Percentiles rank a stretch among this genome's conserved stretches.
Evolutionary conservation across 306 rosid species (phyloP).

Genomic region (Pueraria montana): DNA sequence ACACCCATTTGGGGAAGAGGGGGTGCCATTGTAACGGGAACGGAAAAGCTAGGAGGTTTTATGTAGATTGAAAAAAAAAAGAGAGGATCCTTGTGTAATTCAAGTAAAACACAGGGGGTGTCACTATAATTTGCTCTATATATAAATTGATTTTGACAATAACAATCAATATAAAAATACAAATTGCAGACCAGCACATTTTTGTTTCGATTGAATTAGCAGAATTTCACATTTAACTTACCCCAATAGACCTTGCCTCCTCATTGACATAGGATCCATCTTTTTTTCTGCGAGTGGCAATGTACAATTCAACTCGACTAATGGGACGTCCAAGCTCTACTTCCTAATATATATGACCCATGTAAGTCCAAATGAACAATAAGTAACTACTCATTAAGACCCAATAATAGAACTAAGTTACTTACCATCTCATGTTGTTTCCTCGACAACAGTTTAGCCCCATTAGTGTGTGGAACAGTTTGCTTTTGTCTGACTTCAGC

Average conservation of each 20-base stretch:
- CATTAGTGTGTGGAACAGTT: slow-evolving; percentile 18
- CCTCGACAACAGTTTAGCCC: slow-evolving; percentile 9
- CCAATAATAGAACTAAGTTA: neutral
- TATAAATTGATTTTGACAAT: neutral
- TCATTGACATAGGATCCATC: slow-evolving; percentile 21
- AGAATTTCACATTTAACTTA: neutral
- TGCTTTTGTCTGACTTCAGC: slow-evolving; percentile 4
- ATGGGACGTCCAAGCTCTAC: neutral
- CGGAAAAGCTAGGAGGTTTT: no score
- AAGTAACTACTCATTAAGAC: neutral
- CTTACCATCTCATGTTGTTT: slow-evolving; percentile 27
- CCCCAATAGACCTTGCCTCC: slow-evolving; percentile 20
- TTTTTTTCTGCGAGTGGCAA: slow-evolving; percentile 11
- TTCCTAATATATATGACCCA: neutral
- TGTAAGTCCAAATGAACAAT: neutral
- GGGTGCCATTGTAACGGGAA: no score
- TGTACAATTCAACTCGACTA: neutral
- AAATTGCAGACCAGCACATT: neutral
- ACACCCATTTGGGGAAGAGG: no score
- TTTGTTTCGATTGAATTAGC: neutral
- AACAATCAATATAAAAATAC: neutral
- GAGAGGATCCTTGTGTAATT: no score
- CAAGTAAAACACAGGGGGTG: no score
- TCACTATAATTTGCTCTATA: no score
- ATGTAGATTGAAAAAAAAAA: no score